Percentiles rank a stretch among this genome's conserved stretches.
phyloP scores from a whole-genome alignment of 345 rosid genomes.

The Angophora floribunda region DNA sequence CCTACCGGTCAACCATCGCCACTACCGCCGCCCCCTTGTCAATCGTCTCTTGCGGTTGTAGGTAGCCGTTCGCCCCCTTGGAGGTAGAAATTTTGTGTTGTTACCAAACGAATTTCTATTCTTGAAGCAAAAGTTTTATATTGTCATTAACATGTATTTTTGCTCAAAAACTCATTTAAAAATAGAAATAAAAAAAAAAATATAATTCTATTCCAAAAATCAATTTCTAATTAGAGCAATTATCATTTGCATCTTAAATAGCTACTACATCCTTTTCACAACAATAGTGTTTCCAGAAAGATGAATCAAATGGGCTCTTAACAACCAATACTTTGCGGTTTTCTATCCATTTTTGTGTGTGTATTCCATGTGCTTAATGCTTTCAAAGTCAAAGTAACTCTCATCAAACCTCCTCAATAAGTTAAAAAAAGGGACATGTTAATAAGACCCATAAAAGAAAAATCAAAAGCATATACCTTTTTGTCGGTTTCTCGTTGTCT shows the following conservation, averaged over 20 bases:
- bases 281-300: not conserved
- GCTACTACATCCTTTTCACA: not conserved
- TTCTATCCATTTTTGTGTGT: not conserved
- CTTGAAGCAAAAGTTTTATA: too few species aligned
- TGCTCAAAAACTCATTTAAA: too few species aligned
- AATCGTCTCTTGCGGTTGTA: too few species aligned
- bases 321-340: not conserved
- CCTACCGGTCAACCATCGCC: too few species aligned
- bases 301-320: not conserved
- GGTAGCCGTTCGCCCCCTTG: too few species aligned
- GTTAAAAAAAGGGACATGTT: not conserved
- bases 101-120: too few species aligned
- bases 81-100: too few species aligned
- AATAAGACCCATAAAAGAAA: not conserved
- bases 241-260: not conserved
- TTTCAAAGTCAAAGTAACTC: not conserved
- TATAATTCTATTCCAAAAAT: too few species aligned
- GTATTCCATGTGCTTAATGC: not conserved
- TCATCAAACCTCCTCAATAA: not conserved
- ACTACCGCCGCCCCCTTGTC: too few species aligned
- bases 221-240: too few species aligned
- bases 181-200: too few species aligned
- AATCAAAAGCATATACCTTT: not conserved
- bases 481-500: not conserved
- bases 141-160: too few species aligned